Evolutionary conservation across 2,329 filamentous ascomycete species (phyloP).

Genomic region (Penicillium sp.): DNA sequence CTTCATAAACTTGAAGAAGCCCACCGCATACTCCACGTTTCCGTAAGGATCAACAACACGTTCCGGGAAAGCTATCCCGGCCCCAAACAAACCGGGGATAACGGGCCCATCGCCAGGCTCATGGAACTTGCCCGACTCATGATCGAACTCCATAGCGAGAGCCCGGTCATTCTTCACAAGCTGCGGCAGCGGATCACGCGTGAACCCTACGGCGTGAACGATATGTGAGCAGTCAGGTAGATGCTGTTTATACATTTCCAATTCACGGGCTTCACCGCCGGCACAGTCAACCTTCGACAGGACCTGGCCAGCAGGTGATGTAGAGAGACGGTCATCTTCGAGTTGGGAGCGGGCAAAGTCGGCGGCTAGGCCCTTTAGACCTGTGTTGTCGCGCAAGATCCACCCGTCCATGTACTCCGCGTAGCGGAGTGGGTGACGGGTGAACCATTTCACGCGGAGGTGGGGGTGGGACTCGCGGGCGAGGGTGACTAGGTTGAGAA

Average conservation of each 20-base stretch:
- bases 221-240: constrained; percentile 54
- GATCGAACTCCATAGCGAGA: constrained; percentile 31
- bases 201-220: constrained; percentile 61
- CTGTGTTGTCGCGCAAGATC: constrained; percentile 65
- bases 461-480: constrained; percentile 52
- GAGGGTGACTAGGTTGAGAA: constrained; percentile 59
- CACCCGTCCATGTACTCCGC: constrained; percentile 62
- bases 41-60: constrained; percentile 59
- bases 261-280: constrained; percentile 38
- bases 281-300: constrained; percentile 50
- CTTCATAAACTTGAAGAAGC: constrained; percentile 66
- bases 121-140: constrained; percentile 47
- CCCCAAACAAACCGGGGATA: constrained; percentile 57
- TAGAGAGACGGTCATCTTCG: constrained; percentile 50
- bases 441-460: constrained; percentile 62
- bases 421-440: constrained; percentile 59
- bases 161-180: constrained; percentile 39
- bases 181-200: constrained; percentile 50
- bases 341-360: constrained; percentile 59
- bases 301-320: constrained; percentile 48
- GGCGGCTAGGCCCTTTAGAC: constrained; percentile 61
- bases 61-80: constrained; percentile 64
- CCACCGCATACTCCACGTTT: constrained; percentile 62
- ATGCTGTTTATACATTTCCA: constrained; percentile 45
- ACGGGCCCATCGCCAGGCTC: constrained; percentile 40